Evolutionary conservation across 202 grass and related monocot species (phyloP).

Genomic region (Setaria italica): DNA sequence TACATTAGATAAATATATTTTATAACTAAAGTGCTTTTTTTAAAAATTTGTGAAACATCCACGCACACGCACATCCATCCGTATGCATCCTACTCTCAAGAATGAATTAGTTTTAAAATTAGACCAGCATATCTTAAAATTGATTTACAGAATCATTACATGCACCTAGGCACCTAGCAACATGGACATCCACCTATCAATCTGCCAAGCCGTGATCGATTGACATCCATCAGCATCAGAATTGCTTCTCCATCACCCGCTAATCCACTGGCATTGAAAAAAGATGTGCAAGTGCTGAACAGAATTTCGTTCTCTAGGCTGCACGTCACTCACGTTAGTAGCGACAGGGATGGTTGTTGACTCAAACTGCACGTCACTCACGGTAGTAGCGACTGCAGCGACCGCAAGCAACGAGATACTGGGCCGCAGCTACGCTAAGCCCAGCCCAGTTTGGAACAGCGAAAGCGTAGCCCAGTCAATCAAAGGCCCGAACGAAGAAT

Average conservation of each 20-base stretch:
- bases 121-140: too few relatives aligned
- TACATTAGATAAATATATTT: too few relatives aligned
- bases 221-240: neutral
- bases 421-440: neutral
- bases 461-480: neutral
- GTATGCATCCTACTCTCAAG: too few relatives aligned
- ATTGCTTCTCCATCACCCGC: neutral
- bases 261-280: neutral
- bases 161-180: too few relatives aligned
- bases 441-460: neutral
- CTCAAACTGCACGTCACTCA: neutral
- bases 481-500: neutral
- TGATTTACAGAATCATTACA: too few relatives aligned
- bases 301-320: neutral
- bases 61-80: too few relatives aligned
- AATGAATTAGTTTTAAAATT: too few relatives aligned
- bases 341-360: neutral
- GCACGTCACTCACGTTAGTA: neutral
- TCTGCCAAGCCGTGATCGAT: neutral
- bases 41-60: too few relatives aligned
- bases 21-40: too few relatives aligned
- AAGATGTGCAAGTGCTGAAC: neutral
- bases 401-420: neutral
- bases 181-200: too few relatives aligned
- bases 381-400: neutral